These are phyloP conservation scores for Komagataella kurtzmanii DNA, from an alignment of 805 yeast species.

Conservation along the genomic window DNA sequence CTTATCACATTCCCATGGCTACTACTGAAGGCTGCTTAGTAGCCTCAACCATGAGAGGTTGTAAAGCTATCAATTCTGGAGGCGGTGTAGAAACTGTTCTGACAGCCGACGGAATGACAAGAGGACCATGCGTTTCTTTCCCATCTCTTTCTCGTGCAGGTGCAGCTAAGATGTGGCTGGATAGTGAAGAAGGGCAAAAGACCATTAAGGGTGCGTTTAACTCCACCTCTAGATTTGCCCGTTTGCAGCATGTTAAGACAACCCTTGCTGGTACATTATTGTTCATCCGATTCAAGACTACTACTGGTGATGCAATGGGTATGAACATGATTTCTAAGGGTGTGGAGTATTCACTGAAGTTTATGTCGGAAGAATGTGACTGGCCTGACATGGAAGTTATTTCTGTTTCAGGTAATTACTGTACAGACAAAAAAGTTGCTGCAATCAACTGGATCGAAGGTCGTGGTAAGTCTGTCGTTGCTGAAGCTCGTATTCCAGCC, in stretches of 20 bases:
- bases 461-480: constrained; percentile 95
- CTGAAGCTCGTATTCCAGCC: constrained; percentile 84
- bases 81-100: constrained; percentile 91
- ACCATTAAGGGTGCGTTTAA: constrained; percentile 80
- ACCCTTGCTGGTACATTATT: constrained; percentile 89
- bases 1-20: constrained; percentile 95
- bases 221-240: constrained; percentile 94
- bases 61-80: constrained; percentile 94
- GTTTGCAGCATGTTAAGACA: constrained; percentile 80
- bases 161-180: constrained; percentile 89
- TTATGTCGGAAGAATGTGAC: constrained; percentile 80
- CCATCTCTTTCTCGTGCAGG: constrained; percentile 79
- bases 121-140: constrained; percentile 96
- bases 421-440: constrained; percentile 96
- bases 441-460: constrained; percentile 99
- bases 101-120: constrained; percentile 96
- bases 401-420: constrained; percentile 92
- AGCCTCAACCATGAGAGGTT: constrained; percentile 98
- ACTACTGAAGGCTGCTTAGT: constrained; percentile 98
- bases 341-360: constrained; percentile 74
- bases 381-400: constrained; percentile 90
- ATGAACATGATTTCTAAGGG: constrained; percentile 99
- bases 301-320: constrained; percentile 99
- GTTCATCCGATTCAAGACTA: constrained; percentile 90
- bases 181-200: constrained; percentile 85